Conservation (phyloP, 495 filamentous ascomycete genomes). For the Podospora bellae-mahoneyi region DNA sequence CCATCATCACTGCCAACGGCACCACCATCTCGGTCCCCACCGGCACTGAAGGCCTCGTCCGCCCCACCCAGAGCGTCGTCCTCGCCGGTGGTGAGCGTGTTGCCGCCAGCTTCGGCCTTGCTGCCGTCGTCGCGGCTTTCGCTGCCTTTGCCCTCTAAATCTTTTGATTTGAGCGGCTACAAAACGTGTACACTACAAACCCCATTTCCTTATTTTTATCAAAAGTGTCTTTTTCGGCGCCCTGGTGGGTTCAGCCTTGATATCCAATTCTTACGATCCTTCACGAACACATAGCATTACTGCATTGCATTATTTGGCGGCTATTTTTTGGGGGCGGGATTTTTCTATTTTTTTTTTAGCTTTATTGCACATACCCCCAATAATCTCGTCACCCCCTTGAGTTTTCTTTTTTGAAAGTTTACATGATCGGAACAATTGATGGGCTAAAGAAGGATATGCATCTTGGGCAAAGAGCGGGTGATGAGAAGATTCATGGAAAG, state of each 20-base stretch:
- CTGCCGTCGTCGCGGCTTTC: slow-evolving; percentile 29
- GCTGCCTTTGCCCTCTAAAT: slow-evolving; percentile 39
- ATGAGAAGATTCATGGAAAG: not conserved
- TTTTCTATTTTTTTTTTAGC: not conserved
- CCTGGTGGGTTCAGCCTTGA: not conserved
- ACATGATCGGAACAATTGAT: slow-evolving; percentile 3
- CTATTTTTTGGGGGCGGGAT: slow-evolving; percentile 2
- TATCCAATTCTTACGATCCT: slow-evolving; percentile 7
- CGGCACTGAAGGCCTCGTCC: slow-evolving; percentile 31
- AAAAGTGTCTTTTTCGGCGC: not conserved
- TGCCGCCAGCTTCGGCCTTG: slow-evolving; percentile 40
- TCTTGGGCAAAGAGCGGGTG: not conserved
- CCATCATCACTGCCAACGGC: slow-evolving; percentile 28
- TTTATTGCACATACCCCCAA: not conserved
- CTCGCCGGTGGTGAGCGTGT: slow-evolving; percentile 36
- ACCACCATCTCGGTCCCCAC: slow-evolving; percentile 30
- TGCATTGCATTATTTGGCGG: slow-evolving; percentile 11
- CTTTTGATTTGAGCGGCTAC: not conserved
- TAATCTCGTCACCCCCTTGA: not conserved
- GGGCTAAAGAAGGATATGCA: not conserved
- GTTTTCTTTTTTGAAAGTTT: not conserved
- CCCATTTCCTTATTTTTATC: slow-evolving; percentile 7
- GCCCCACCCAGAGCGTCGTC: slow-evolving; percentile 32
- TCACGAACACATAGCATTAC: slow-evolving; percentile 20
- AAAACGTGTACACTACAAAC: not conserved